Evolutionary conservation across 495 filamentous ascomycete genomes (phyloP).

Genomic region (Parmelia sp.): DNA sequence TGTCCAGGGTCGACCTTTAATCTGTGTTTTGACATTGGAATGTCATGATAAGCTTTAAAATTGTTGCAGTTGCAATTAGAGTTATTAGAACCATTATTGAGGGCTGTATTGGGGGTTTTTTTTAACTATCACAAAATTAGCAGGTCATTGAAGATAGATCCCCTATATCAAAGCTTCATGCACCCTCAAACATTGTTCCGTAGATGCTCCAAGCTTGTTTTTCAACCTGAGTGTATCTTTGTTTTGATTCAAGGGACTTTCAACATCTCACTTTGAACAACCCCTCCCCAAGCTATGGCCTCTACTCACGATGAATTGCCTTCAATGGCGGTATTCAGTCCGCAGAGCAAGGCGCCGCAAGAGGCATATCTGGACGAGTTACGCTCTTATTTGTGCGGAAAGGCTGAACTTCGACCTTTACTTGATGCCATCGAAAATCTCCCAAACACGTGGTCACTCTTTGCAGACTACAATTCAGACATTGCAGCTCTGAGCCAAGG

Average conservation of each 20-base stretch:
- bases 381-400: conserved; percentile 7
- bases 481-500: conserved; percentile 22
- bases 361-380: conserved; percentile 12
- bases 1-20: background rate
- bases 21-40: background rate
- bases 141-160: too few relatives aligned
- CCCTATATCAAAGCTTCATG: background rate
- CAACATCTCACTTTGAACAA: conserved; percentile 5
- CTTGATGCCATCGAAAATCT: conserved; percentile 12
- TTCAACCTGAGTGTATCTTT: conserved; percentile 2
- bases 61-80: too few relatives aligned
- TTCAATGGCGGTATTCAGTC: conserved; percentile 17
- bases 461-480: conserved; percentile 5
- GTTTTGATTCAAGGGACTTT: conserved; percentile 7
- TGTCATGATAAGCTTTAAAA: background rate
- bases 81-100: too few relatives aligned
- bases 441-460: conserved; percentile 16
- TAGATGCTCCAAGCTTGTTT: background rate
- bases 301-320: conserved; percentile 14
- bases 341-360: conserved; percentile 18
- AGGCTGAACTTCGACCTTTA: conserved; percentile 16
- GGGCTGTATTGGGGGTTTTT: too few relatives aligned
- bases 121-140: too few relatives aligned
- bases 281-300: background rate
- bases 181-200: background rate